phyloP scores from a whole-genome alignment of 441 rosid genomes.

The Mallotus japonicus region DNA sequence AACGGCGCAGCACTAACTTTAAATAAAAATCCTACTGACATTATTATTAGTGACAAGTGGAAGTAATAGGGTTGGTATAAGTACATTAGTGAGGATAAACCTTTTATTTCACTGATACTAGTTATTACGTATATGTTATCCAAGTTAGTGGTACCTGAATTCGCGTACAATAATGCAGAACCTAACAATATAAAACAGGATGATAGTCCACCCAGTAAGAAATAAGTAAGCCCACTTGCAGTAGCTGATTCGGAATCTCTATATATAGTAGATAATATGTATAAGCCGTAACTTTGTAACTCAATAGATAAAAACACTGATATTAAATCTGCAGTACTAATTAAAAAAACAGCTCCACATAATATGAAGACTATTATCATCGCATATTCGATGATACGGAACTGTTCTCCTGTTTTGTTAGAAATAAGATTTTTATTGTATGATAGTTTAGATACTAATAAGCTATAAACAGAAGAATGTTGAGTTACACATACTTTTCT shows the following conservation, averaged over 20 bases:
- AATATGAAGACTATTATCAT: not conserved
- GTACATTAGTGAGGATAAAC: too few relatives aligned
- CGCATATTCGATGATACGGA: too few relatives aligned
- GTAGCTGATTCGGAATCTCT: not conserved
- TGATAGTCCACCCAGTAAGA: not conserved
- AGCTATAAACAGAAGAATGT: too few relatives aligned
- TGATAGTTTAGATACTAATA: too few relatives aligned
- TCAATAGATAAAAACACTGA: not conserved
- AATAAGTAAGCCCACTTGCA: not conserved
- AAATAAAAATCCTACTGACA: too few relatives aligned
- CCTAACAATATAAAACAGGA: constrained; percentile 6
- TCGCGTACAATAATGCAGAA: not conserved
- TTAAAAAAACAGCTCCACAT: not conserved
- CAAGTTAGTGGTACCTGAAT: constrained; percentile 1
- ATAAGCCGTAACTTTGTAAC: constrained; percentile 4
- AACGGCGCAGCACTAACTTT: too few relatives aligned
- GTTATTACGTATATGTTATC: not conserved
- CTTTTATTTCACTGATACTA: not conserved
- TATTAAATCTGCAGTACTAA: not conserved
- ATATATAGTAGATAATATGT: not conserved
- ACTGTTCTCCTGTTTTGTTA: too few relatives aligned
- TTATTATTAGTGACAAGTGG: too few relatives aligned
- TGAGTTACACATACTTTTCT: too few relatives aligned
- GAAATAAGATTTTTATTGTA: too few relatives aligned
- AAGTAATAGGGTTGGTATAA: too few relatives aligned